phyloP scores from a whole-genome alignment of 805 yeast genomes.

The Kuraishia hungarica region DNA sequence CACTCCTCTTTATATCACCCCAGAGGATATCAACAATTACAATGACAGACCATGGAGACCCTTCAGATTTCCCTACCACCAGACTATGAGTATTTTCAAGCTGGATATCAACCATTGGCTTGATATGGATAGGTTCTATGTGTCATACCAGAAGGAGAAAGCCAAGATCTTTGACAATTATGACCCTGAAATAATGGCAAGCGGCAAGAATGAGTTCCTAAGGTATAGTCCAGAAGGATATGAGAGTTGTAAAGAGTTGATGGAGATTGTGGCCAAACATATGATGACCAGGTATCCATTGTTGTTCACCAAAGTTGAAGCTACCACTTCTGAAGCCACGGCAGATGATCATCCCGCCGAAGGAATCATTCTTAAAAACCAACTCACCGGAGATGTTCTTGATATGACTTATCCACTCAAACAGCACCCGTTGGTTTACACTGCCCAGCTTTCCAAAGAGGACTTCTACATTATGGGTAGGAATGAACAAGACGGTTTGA shows the following conservation, averaged over 20 bases:
- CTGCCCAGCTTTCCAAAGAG: conserved; percentile 65
- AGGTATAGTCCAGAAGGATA: conserved; percentile 55
- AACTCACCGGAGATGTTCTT: conserved; percentile 50
- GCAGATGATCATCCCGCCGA: conserved; percentile 19
- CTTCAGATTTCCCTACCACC: conserved; percentile 74
- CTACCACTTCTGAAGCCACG: too few relatives aligned
- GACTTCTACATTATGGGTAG: conserved; percentile 60
- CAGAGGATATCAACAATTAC: conserved; percentile 54
- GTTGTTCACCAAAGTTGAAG: conserved; percentile 39
- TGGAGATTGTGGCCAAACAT: conserved; percentile 54
- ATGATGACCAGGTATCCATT: conserved; percentile 56
- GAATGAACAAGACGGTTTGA: conserved; percentile 41
- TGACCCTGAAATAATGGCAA: conserved; percentile 49
- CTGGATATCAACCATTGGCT: conserved; percentile 68
- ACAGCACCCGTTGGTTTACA: conserved; percentile 54
- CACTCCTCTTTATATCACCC: conserved; percentile 53
- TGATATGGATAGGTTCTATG: conserved; percentile 71
- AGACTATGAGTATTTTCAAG: conserved; percentile 70
- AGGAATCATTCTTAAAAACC: conserved; percentile 50
- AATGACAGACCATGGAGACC: conserved; percentile 81
- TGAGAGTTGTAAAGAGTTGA: conserved; percentile 52
- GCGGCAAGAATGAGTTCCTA: background rate
- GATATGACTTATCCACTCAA: conserved; percentile 54
- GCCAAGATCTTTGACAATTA: conserved; percentile 45
- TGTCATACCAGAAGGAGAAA: conserved; percentile 58